Evolutionary conservation across 2,329 filamentous ascomycete species (phyloP), one percentile per base, ranked within the genome.

Genomic region (Venturia nashicola): DNA sequence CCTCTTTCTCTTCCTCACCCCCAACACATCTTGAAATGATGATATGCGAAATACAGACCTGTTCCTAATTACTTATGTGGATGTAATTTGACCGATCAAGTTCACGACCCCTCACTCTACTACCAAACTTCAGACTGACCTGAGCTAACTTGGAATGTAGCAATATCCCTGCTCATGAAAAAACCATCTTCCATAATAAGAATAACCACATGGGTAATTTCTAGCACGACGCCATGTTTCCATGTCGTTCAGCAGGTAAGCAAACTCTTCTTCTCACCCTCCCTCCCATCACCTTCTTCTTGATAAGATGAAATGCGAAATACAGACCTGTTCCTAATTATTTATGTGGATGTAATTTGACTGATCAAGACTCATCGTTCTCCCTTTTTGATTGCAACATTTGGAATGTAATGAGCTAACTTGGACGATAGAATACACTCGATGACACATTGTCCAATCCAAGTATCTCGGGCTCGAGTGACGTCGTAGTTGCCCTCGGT

Each of bases 301-400:
- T 57, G 51, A 57, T 18, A 57, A 9, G 51, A 57, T 57, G 27
- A 57, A 39, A 57, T 34, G 51, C 51, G 51, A 57, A 57, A 57
- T 57, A 57, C 51, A 57, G 51, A 57, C 51, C 51, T 57, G 51
- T 57, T 57, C 51, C 51, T 57, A 57, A 57, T 51, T 36, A 57
- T 20, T 57, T 20, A 36, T 57, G 51, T 57, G 51, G 51, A 57
- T 57, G 51, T 57, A 34, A 57, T 36, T n/a, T 57, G 16, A 57
- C 27, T 57, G 51, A 57, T 57, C 51, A 57, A 57, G 18, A 20
- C 51, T 36, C 32, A 27, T 36, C 14, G 9, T 36, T 34, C 16
- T 36, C 51, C 51, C 7, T 18, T 36, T 57, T 57, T 7, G 32
- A 18, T 9, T 36, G 12, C 27, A 32, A 36, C 8, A 16, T 36